A percentile compares a stretch with the other conserved stretches of the same genome.
Evolutionary conservation across 495 filamentous ascomycete species (phyloP).

Genomic region (Penicillium waksmanii): DNA sequence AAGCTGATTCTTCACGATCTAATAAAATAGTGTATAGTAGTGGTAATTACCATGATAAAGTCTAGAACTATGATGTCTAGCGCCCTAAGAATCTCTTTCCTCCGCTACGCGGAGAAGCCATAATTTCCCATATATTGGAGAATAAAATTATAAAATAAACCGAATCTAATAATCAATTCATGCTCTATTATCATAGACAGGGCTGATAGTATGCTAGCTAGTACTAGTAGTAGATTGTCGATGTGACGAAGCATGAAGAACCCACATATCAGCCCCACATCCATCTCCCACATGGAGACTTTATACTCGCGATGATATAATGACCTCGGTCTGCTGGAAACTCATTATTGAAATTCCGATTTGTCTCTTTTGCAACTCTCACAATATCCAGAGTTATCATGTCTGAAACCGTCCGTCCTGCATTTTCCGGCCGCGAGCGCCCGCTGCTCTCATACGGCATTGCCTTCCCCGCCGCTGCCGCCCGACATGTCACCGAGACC

Average conservation of each 20-base stretch:
- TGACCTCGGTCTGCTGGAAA: not conserved
- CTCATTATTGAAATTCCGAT: not conserved
- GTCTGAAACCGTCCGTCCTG: slow-evolving; percentile 43
- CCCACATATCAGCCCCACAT: slow-evolving; percentile 21
- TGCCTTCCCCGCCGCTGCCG: slow-evolving; percentile 53
- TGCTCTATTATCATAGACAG: too few species aligned
- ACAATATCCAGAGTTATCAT: not conserved
- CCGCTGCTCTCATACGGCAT: slow-evolving; percentile 55
- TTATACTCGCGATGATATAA: slow-evolving; percentile 7
- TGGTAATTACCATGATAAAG: too few species aligned
- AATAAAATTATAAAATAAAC: too few species aligned
- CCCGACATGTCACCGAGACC: slow-evolving; percentile 51
- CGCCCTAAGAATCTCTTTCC: too few species aligned
- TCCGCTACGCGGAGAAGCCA: too few species aligned
- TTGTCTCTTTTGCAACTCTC: not conserved
- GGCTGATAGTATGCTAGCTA: too few species aligned
- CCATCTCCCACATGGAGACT: slow-evolving; percentile 17
- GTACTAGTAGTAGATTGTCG: not conserved
- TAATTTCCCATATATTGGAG: too few species aligned
- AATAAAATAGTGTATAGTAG: too few species aligned
- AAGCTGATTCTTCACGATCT: too few species aligned
- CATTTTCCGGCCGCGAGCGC: slow-evolving; percentile 39
- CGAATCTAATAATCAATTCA: too few species aligned
- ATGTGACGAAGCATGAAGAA: slow-evolving; percentile 1
- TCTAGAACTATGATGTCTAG: too few species aligned